Conservation (phyloP, 768 basidiomycete species). For the Kwoniella shandongensis region DNA sequence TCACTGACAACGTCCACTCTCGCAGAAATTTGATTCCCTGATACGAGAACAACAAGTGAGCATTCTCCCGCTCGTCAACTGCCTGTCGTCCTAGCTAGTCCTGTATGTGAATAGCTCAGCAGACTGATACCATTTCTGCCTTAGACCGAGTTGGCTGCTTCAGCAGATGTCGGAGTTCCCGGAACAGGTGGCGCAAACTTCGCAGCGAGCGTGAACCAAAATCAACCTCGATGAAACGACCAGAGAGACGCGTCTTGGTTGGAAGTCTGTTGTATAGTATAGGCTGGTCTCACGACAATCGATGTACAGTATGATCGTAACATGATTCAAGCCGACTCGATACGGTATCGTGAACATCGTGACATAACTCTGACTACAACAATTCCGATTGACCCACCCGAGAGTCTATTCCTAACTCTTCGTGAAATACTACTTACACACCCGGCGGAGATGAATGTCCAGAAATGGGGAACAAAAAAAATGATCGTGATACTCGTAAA, state of each 20-base stretch:
- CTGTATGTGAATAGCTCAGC: background rate
- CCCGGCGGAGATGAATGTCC: no score
- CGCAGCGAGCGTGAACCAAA: conserved; percentile 21
- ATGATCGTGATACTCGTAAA: no score
- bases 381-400: no score
- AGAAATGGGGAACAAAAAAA: no score
- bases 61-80: background rate
- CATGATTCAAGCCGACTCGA: no score
- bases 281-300: background rate
- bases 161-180: conserved; percentile 43
- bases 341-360: no score
- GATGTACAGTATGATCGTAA: no score
- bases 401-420: no score
- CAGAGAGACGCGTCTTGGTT: background rate
- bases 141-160: conserved; percentile 29
- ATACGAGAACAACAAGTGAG: conserved; percentile 50
- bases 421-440: no score
- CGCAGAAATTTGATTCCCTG: conserved; percentile 45
- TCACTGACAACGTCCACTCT: background rate
- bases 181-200: conserved; percentile 49
- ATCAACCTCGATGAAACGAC: background rate
- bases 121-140: background rate
- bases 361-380: no score
- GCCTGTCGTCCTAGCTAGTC: no score
- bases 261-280: no score